Base-by-base conservation (phyloP, 495 filamentous ascomycete species). In the Penicillium simplicissimum region DNA sequence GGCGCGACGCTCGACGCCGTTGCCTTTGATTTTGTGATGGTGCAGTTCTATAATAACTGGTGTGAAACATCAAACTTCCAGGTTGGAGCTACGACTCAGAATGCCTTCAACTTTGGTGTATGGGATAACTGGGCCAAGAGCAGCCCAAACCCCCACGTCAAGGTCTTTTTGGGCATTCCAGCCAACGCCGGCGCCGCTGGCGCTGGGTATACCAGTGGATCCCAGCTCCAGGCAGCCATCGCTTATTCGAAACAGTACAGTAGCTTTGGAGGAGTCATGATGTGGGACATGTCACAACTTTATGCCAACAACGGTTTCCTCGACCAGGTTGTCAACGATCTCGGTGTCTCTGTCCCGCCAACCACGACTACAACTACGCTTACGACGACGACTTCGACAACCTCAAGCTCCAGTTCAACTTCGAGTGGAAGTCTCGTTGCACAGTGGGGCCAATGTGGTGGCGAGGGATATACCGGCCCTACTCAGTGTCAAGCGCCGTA, bases 11-110 rank as follows among this genome's bases (percentile, higher is more conserved):
- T 74, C 40, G 70, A 65, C 19, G 67, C 64, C 33, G 66, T 80
- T 49, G 54, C 64, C 34, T 80, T 83, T 52, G 84, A 87, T 67
- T 84, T 83, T 65, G 71, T 87, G 57, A 81, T 76, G 61, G 74
- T 85, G 49, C 84, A 87, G 70, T 87, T 87, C 75, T 87, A 85
- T 75, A 83, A 86, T 78, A 84, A 84, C 72, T 81, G 76, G 57
- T 87, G 84, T 66, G 84, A 84, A 17, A 64, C 81, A 5, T 58
- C 68, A 21, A 74, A 72, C 15, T 87, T 72, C 70, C 55, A 65
- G 3, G 17, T 65, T 0, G 73, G 77, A 13, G 37, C 71, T 2
- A 58, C 69, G 9, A 79, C 70, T 6, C 80, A 83, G 66, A 76
- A 71, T 55, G 80, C 79, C 57, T 87, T 84, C 73, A 86, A 87